Evolutionary conservation across 257 asterid species (phyloP).

Genomic region (Solanum verrucosum): DNA sequence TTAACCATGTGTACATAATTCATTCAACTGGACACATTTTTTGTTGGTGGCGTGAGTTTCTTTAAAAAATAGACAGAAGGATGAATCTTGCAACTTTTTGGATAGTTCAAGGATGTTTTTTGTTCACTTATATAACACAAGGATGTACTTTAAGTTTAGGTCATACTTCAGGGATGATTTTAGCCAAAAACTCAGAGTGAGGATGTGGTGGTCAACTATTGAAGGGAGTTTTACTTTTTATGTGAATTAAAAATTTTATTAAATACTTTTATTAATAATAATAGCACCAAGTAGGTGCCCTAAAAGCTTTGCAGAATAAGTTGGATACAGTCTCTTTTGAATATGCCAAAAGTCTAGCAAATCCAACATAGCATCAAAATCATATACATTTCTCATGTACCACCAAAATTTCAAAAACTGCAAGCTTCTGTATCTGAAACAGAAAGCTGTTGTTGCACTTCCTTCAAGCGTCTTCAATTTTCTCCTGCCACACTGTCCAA

Average conservation of each 20-base stretch:
- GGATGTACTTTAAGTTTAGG: no score
- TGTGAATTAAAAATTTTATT: no score
- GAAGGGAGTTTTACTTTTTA: neutral
- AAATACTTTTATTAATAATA: neutral
- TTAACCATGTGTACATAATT: no score
- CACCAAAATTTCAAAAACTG: neutral
- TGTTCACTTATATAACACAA: no score
- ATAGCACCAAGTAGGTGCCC: neutral
- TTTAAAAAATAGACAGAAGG: no score
- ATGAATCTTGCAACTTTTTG: no score
- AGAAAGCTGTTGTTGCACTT: neutral
- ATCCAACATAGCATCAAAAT: neutral
- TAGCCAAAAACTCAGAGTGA: no score
- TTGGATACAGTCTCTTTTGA: neutral
- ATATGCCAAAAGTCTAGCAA: neutral
- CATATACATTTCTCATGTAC: neutral
- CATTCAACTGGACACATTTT: no score
- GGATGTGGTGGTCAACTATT: no score
- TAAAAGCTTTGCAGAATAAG: neutral
- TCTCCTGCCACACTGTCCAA: neutral
- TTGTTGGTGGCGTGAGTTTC: no score
- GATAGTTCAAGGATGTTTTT: no score
- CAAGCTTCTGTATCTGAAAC: neutral
- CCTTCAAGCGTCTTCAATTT: neutral
- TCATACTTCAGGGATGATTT: no score